These are phyloP conservation scores for Celoporthe dispersa DNA, from an alignment of 2,329 filamentous ascomycete species.

Conservation along the genomic window DNA sequence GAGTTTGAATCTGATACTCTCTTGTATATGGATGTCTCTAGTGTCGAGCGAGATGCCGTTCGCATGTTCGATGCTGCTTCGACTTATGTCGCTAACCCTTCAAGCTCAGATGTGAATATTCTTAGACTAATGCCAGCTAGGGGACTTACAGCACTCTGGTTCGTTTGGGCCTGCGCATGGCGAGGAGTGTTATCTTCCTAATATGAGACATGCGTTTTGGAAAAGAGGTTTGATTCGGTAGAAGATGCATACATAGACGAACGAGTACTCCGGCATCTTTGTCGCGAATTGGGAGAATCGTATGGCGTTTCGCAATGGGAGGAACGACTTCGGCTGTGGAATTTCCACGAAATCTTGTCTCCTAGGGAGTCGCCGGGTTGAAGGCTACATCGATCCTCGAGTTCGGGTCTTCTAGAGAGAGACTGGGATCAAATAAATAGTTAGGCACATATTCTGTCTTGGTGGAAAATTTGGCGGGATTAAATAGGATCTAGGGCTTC, in stretches of 20 bases:
- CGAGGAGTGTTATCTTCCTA: not conserved
- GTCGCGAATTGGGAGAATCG: not conserved
- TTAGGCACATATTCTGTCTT: not conserved
- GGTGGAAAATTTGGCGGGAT: not conserved
- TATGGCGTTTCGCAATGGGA: constrained; percentile 11
- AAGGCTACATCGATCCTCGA: constrained; percentile 13
- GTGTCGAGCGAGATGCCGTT: not conserved
- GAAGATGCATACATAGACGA: constrained; percentile 13
- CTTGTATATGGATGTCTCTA: not conserved
- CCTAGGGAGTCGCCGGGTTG: not conserved
- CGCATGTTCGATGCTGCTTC: not conserved
- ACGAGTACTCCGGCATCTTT: not conserved
- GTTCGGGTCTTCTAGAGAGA: not conserved
- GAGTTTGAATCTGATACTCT: not conserved
- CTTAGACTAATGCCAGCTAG: not conserved
- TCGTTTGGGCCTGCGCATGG: not conserved
- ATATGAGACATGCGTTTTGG: not conserved
- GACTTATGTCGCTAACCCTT: not conserved
- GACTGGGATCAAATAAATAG: not conserved
- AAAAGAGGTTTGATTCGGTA: constrained; percentile 10
- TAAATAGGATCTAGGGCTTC: not conserved
- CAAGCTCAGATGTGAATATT: not conserved
- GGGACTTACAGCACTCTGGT: constrained; percentile 9
- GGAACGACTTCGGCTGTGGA: not conserved
- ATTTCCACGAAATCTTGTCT: not conserved